Evolutionary conservation across 139 green algal genomes (phyloP).

Genomic region (Coelastrella sp.): DNA sequence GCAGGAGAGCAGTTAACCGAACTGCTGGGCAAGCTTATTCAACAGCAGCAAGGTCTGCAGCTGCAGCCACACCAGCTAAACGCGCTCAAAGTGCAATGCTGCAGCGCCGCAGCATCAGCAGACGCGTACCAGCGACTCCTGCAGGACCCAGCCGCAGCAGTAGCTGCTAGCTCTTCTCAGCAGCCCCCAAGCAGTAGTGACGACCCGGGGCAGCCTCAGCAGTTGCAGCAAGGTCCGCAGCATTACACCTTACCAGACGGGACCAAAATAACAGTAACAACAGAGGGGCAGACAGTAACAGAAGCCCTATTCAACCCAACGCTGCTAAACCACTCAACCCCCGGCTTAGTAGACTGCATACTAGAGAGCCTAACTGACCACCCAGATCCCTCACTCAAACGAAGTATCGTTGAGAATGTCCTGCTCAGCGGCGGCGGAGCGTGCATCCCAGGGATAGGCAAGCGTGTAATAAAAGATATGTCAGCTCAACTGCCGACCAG

Average conservation of each 20-base stretch:
- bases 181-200: neutral
- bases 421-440: constrained; percentile 72
- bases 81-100: constrained; percentile 35
- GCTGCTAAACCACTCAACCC: neutral
- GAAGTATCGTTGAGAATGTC: constrained; percentile 63
- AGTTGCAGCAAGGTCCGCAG: constrained; percentile 1
- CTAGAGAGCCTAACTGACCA: constrained; percentile 38
- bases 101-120: constrained; percentile 29
- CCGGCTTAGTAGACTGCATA: constrained; percentile 28
- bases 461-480: neutral
- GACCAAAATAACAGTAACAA: constrained; percentile 56
- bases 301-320: constrained; percentile 70
- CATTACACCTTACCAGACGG: constrained; percentile 75
- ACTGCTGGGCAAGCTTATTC: constrained; percentile 3
- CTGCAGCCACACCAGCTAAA: constrained; percentile 24
- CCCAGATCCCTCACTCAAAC: constrained; percentile 53
- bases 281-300: constrained; percentile 35
- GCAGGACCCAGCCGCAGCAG: constrained; percentile 11
- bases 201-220: neutral
- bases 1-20: constrained; percentile 72
- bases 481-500: constrained; percentile 4
- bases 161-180: neutral
- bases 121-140: constrained; percentile 1
- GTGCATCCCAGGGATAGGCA: constrained; percentile 43
- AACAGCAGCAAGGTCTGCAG: constrained; percentile 13